Base-by-base conservation (phyloP, 2,329 filamentous ascomycete genomes). In the Colletotrichum liriopes region DNA sequence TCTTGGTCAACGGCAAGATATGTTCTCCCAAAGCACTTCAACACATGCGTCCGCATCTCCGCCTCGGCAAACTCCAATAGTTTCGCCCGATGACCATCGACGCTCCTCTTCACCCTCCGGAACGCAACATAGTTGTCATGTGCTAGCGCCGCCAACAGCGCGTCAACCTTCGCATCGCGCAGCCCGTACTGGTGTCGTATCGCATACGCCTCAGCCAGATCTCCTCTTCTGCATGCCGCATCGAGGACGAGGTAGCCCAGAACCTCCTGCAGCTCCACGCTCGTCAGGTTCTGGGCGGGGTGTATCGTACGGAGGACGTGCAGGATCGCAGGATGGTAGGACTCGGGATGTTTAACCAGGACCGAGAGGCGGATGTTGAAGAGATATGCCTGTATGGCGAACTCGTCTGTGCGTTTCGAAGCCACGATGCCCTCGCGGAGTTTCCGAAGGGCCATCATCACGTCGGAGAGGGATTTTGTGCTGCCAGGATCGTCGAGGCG, bases 301-400 rank as follows among this genome's bases (percentile, higher is more conserved):
- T 97, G 93, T 73, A 98, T 91, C 9, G 84, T 83, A 55, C 91
- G 88, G 16, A 99, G 86, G 2, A 98, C 88, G 77, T 97, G 91
- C 49, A 93, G 88, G 29, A 98, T 89, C 1, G 96, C 94, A 0
- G 96, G 94, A 74, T 96, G 93, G 81, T 98, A 99, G 1, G 95
- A 95, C 76, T 97, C 94, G 76, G 93, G 93, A 76, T 97, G 92
- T 74, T 92, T 91, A 69, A 93, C 91, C 43, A 98, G 89, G 74
- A 99, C 92, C 32, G 93, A 92, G 35, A 95, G 87, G 66, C 95
- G 93, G 77, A 97, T 94, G 77, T 94, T 94, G 86, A 98, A 98
- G 74, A 97, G 91, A 82, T 98, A 98, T 20, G 92, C 94, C 76
- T 95, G 92, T n/a, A 93, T 91, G 1, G 96, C 92, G 82, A 99